Conservation (phyloP, 2,329 filamentous ascomycete genomes). For the Colletotrichum spinosum region DNA sequence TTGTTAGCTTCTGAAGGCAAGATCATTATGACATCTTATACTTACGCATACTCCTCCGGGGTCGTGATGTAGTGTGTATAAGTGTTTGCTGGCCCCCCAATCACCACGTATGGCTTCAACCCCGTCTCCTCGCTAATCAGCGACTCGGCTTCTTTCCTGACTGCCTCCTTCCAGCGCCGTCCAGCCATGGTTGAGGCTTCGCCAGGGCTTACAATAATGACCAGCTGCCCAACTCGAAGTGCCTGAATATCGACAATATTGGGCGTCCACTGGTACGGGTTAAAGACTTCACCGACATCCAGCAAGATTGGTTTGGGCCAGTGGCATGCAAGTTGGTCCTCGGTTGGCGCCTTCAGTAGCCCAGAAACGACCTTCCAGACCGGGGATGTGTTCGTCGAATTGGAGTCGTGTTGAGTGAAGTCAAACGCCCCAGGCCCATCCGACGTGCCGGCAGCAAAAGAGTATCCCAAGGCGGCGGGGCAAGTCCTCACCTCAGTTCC, state of each 20-base stretch:
- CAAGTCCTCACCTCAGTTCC: slow-evolving; percentile 80
- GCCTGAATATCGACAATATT: slow-evolving; percentile 91
- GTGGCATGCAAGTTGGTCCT: slow-evolving; percentile 80
- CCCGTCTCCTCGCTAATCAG: slow-evolving; percentile 54
- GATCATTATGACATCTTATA: neutral
- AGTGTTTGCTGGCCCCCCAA: slow-evolving; percentile 89
- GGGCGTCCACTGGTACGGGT: slow-evolving; percentile 86
- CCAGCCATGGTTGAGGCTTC: slow-evolving; percentile 95
- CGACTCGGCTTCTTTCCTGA: slow-evolving; percentile 62
- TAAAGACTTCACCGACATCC: slow-evolving; percentile 81
- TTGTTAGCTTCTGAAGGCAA: slow-evolving; percentile 40
- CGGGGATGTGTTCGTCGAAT: slow-evolving; percentile 75
- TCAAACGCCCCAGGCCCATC: slow-evolving; percentile 91
- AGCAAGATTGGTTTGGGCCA: slow-evolving; percentile 85
- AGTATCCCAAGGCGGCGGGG: slow-evolving; percentile 86
- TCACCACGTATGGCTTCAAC: slow-evolving; percentile 75
- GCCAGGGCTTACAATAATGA: slow-evolving; percentile 87
- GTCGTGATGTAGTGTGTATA: slow-evolving; percentile 86
- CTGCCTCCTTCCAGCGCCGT: slow-evolving; percentile 82
- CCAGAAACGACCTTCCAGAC: slow-evolving; percentile 82
- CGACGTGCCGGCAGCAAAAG: slow-evolving; percentile 89
- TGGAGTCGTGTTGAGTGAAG: slow-evolving; percentile 85
- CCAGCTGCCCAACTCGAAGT: slow-evolving; percentile 83
- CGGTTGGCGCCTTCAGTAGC: slow-evolving; percentile 75
- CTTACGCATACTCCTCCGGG: slow-evolving; percentile 69